These are phyloP conservation scores for Fusarium sacchari DNA, from an alignment of 2,329 filamentous ascomycete species.

Conservation along the genomic window DNA sequence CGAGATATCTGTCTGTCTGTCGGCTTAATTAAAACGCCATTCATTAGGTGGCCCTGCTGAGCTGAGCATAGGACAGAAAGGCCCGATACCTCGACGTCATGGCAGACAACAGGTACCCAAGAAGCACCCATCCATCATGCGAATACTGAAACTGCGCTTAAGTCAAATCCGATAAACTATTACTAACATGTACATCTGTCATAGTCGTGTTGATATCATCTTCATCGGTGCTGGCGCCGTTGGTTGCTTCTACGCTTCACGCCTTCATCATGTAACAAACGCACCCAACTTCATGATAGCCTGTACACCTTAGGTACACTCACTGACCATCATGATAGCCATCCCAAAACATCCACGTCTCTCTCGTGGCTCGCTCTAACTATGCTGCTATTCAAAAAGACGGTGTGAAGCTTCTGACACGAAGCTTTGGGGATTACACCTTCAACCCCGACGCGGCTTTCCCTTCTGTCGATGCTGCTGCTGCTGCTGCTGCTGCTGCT, in stretches of 20 bases:
- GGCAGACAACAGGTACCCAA: constrained; percentile 30
- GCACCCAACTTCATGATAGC: constrained; percentile 7
- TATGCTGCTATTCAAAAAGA: constrained; percentile 69
- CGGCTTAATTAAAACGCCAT: neutral
- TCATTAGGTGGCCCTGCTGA: neutral
- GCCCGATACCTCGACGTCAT: constrained; percentile 12
- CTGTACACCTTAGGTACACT: neutral
- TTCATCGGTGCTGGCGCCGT: constrained; percentile 78
- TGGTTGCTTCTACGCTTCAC: constrained; percentile 77
- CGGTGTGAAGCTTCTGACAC: constrained; percentile 73
- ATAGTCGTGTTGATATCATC: constrained; percentile 61
- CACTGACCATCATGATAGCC: constrained; percentile 50
- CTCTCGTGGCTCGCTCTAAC: constrained; percentile 79
- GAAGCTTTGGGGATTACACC: constrained; percentile 72
- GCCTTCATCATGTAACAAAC: constrained; percentile 67
- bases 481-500: constrained; percentile 38
- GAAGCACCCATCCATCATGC: neutral
- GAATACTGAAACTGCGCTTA: neutral
- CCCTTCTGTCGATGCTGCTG: constrained; percentile 67
- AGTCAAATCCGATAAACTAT: neutral
- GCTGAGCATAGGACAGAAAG: neutral
- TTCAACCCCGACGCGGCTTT: constrained; percentile 72
- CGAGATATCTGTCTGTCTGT: neutral
- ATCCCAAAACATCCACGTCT: constrained; percentile 65
- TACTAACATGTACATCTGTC: constrained; percentile 12